phyloP scores from a whole-genome alignment of 1,284 basidiomycete species.

The Leccinum fuscescens region DNA sequence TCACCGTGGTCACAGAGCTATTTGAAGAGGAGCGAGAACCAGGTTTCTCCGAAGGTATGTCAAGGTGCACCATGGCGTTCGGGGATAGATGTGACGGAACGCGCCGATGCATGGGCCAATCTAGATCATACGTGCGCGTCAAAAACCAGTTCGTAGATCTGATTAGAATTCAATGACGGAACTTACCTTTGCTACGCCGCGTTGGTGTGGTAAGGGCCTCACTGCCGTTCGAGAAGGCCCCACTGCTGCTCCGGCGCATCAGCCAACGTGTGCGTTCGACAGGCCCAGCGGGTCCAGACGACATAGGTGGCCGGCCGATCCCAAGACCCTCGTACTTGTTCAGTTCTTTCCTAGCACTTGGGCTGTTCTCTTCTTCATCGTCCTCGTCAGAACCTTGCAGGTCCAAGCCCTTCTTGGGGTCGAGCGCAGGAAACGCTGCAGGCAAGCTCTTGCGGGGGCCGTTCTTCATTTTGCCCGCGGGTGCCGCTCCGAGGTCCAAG shows the following conservation, averaged over 20 bases:
- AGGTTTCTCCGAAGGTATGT: conserved; percentile 43
- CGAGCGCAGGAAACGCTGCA: conserved; percentile 54
- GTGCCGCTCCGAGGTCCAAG: conserved; percentile 34
- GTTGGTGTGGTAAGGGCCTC: conserved; percentile 68
- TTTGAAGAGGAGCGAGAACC: conserved; percentile 57
- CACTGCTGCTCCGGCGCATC: conserved; percentile 68
- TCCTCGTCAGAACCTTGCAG: conserved; percentile 43
- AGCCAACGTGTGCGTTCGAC: conserved; percentile 54
- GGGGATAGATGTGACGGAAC: conserved; percentile 37
- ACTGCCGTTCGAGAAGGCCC: conserved; percentile 71
- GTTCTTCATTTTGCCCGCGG: conserved; percentile 40
- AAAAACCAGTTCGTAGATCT: conserved; percentile 9
- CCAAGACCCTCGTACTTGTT: conserved; percentile 64
- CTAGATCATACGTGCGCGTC: conserved; percentile 33
- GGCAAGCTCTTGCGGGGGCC: conserved; percentile 71
- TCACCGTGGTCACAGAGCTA: conserved; percentile 41
- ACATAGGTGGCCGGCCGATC: conserved; percentile 53
- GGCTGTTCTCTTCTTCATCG: conserved; percentile 47
- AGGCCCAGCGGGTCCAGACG: conserved; percentile 34
- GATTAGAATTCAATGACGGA: conserved; percentile 34
- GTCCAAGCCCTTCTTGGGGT: conserved; percentile 24
- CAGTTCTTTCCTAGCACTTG: conserved; percentile 44
- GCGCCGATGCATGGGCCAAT: conserved; percentile 50
- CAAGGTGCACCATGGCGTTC: conserved; percentile 38
- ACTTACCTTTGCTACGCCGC: conserved; percentile 39